These are phyloP conservation scores for Yamadazyma paraphyllophila DNA, from an alignment of 805 yeast species.

Conservation along the genomic window DNA sequence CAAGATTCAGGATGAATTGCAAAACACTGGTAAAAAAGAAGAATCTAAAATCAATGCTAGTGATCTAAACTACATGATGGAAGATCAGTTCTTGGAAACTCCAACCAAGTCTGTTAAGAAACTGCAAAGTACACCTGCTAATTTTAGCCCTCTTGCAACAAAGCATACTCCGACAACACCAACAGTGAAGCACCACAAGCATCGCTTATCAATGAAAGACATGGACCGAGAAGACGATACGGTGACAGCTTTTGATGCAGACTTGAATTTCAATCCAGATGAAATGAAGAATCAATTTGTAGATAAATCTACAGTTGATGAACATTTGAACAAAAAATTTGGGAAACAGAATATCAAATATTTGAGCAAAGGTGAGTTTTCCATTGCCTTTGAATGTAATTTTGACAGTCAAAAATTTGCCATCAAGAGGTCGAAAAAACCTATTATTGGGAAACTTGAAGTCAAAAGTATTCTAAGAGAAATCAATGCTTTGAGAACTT, in stretches of 20 bases:
- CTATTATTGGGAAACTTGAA: conserved; percentile 50
- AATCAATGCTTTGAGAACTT: conserved; percentile 61
- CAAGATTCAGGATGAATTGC: conserved; percentile 19
- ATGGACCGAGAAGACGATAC: not conserved
- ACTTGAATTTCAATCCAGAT: not conserved
- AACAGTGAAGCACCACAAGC: conserved; percentile 1
- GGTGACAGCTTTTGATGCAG: not conserved
- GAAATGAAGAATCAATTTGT: conserved; percentile 1
- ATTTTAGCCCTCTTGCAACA: conserved; percentile 15
- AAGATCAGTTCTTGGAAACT: conserved; percentile 30
- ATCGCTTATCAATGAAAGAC: no score
- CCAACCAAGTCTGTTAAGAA: conserved; percentile 36
- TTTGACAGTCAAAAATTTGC: conserved; percentile 73
- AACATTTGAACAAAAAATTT: conserved; percentile 47
- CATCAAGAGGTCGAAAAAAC: conserved; percentile 79
- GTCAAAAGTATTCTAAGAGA: conserved; percentile 67
- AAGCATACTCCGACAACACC: conserved; percentile 5
- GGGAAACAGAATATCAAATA: conserved; percentile 58
- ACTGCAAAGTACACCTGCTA: conserved; percentile 28
- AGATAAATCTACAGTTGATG: conserved; percentile 28
- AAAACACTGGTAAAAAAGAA: not conserved
- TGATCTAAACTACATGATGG: conserved; percentile 12
- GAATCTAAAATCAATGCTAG: conserved; percentile 3
- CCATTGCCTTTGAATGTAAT: conserved; percentile 79
- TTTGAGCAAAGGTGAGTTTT: conserved; percentile 86